Evolutionary conservation across 768 basidiomycete species (phyloP), one percentile per base, ranked within the genome.

Genomic region (Lentinus tigrinus): DNA sequence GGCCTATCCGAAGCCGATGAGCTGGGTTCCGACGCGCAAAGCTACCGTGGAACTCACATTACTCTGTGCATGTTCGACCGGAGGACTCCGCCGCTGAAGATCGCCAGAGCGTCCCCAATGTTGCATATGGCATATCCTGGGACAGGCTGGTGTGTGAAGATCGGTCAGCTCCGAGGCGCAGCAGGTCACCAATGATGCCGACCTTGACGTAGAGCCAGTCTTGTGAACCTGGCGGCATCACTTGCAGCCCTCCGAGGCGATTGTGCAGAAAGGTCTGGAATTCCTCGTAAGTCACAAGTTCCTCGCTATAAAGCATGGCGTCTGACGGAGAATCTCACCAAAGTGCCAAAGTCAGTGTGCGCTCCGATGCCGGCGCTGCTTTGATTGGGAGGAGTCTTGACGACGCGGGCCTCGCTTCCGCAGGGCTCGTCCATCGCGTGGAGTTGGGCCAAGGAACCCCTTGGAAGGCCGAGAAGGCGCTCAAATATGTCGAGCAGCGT

Each of bases 331-430:
- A n/a, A n/a, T 48, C 80, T 65, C 62, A 86, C 85, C 56, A 88
- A 67, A n/a, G 83, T 84, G n/a, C 87, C 86, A 61, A 88, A 89
- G 69, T 88, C 88, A 3, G 87, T 88, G 66, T 89, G 88, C 1
- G 82, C 81, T 19, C 85, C 85, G n/a, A 88, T 54, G 67, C 72
- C 0, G 76, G 77, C 0, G 23, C 55, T 46, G 31, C 52, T 63
- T 58, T 69, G 69, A 21, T 63, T 56, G 2, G 70, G 65, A 3
- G 83, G 79, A 28, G 75, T 81, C 64, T 71, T 81, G 60, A 82
- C 84, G 11, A 81, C 66, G 13, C 88, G 74, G 0, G 81, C 73
- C 62, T 89, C 86, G 58, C 84, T 81, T 6, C 81, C 82, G 49
- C 83, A 86, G 31, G 68, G 69, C 44, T 83, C 81, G 3, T 76